Base-by-base conservation (phyloP, 2,329 filamentous ascomycete genomes). In the Cladosporium austrohemisphaericum region DNA sequence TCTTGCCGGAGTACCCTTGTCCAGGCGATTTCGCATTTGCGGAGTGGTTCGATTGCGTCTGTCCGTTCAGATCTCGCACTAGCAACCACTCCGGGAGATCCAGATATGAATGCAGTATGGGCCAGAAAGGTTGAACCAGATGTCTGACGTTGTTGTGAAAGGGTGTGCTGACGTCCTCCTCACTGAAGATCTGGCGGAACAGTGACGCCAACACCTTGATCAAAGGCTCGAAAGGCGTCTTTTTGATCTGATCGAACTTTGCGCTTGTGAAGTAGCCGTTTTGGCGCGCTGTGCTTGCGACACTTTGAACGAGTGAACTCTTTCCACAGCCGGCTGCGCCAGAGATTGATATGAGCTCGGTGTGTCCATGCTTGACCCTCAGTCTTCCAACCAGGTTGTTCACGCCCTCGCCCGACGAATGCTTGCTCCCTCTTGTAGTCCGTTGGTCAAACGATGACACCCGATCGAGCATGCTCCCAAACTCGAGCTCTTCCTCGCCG, bases 81-180 rank as follows among this genome's bases (percentile, higher is more conserved):
- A 76, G 57, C 18, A 78, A 64, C 68, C 92, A 94, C 59, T 92
- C 84, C 0, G 81, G 81, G 2, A 84, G 69, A 50, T 80, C 78
- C n/a, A 84, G 65, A 43, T 80, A 78, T 20, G 67, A 69, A 55
- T 80, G 76, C 22, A 84, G 66, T 5, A 76, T 70, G 22, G 70
- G 63, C 81, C 81, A 84, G 52, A 81, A 74, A 8, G 78, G 77
- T 38, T 73, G 72, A 4, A 84, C 68, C 36, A 76, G 76, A 11
- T 69, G 68, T 16, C 81, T 70, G 10, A 84, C 67, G 53, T 73
- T 76, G 51, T 80, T 74, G 57, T 84, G 81, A 52, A 83, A 84
- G 1, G 79, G 74, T 1, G 79, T 81, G 8, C 69, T 74, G 13
- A 84, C 76, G 62, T 84, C 79, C 28, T 77, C 75, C 59, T 84